A percentile compares a stretch with the other conserved stretches of the same genome.
These are phyloP conservation scores for Hypholoma fasciculare DNA, from an alignment of 768 basidiomycete species.

Conservation along the genomic window DNA sequence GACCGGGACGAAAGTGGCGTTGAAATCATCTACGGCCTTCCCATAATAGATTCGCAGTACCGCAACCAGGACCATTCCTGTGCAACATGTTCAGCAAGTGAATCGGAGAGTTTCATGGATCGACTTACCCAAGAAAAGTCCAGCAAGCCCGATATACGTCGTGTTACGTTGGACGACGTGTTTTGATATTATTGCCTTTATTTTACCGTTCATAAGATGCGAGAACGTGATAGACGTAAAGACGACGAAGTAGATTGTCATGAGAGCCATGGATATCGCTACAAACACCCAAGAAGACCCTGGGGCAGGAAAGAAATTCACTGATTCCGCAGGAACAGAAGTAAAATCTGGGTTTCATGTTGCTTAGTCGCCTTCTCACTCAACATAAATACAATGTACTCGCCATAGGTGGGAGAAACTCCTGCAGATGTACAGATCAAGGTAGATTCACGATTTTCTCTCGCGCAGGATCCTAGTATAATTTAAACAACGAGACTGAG, in stretches of 20 bases:
- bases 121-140: conserved; percentile 68
- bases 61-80: conserved; percentile 69
- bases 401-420: conserved; percentile 64
- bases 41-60: conserved; percentile 81
- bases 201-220: background rate
- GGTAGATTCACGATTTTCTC: conserved; percentile 43
- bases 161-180: conserved; percentile 60
- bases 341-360: background rate
- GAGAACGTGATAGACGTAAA: background rate
- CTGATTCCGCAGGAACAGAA: background rate
- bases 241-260: background rate
- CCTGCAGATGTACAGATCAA: conserved; percentile 58
- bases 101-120: background rate
- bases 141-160: conserved; percentile 75
- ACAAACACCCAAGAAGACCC: background rate
- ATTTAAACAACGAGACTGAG: background rate
- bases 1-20: conserved; percentile 53
- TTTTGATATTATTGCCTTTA: conserved; percentile 35
- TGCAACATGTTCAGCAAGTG: background rate
- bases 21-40: conserved; percentile 79
- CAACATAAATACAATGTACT: conserved; percentile 14
- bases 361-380: background rate
- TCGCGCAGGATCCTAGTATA: conserved; percentile 67
- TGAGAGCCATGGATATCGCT: background rate
- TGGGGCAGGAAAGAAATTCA: background rate